Percentiles rank a stretch among this genome's conserved stretches.
Conservation (phyloP, 805 yeast genomes). For the Candida anglica region DNA sequence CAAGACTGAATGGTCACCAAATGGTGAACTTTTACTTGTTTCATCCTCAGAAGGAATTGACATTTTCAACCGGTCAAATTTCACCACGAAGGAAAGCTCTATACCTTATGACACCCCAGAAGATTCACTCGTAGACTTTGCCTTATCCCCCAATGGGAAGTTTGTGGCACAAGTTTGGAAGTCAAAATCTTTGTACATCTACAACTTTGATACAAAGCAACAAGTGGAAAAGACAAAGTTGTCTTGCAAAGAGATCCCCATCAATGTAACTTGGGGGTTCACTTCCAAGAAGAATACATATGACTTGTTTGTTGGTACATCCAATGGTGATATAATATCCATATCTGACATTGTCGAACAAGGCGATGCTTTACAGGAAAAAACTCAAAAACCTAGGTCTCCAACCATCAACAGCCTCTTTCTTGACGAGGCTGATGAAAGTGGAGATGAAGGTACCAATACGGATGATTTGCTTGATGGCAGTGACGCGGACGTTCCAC, state of each 20-base stretch:
- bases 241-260: constrained; percentile 28
- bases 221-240: constrained; percentile 12
- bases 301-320: constrained; percentile 39
- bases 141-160: constrained; percentile 60
- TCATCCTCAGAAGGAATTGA: constrained; percentile 51
- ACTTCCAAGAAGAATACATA: constrained; percentile 11
- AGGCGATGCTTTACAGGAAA: constrained; percentile 1
- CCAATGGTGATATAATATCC: constrained; percentile 34
- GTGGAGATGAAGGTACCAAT: constrained; percentile 15
- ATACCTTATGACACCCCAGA: constrained; percentile 4
- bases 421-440: constrained; percentile 25
- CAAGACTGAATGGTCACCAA: constrained; percentile 64
- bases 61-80: constrained; percentile 37
- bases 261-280: constrained; percentile 28
- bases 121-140: constrained; percentile 36
- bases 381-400: constrained; percentile 9
- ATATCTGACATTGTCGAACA: constrained; percentile 12
- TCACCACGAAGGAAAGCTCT: too few species aligned
- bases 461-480: constrained; percentile 14
- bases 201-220: constrained; percentile 44
- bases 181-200: constrained; percentile 25
- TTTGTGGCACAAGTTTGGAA: constrained; percentile 48
- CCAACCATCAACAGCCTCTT: constrained; percentile 13
- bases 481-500: constrained; percentile 1
- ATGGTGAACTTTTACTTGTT: constrained; percentile 65